Percentiles rank a stretch among this genome's conserved stretches.
Conservation (phyloP, 2,329 filamentous ascomycete genomes). For the Coniella vitis region DNA sequence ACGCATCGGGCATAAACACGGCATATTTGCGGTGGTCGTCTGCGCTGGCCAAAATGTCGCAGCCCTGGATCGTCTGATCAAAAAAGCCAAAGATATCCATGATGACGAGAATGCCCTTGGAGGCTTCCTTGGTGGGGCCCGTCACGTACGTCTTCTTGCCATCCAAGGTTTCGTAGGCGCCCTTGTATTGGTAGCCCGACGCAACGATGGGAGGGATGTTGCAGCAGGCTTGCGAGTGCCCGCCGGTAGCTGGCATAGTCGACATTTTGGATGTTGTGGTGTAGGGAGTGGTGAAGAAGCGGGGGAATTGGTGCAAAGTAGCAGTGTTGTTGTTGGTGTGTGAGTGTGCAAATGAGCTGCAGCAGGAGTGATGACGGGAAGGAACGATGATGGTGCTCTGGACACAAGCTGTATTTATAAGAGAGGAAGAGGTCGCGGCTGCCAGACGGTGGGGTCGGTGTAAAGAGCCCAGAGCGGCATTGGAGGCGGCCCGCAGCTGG, state of each 20-base stretch:
- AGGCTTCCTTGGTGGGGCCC: constrained; percentile 35
- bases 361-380: constrained; percentile 1
- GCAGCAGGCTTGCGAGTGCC: constrained; percentile 36
- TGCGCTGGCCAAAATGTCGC: constrained; percentile 55
- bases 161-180: constrained; percentile 37
- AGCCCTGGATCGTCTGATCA: constrained; percentile 62
- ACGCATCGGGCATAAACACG: constrained; percentile 90
- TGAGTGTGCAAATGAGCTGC: not conserved
- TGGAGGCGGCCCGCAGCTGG: constrained; percentile 9
- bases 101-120: constrained; percentile 55
- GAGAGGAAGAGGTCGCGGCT: not conserved
- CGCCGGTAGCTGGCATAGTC: constrained; percentile 27
- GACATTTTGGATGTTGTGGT: constrained; percentile 25
- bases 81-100: constrained; percentile 67
- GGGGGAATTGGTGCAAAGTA: not conserved
- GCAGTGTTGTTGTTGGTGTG: not conserved
- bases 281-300: constrained; percentile 3
- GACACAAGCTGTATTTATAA: not conserved
- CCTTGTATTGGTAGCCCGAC: constrained; percentile 36
- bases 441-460: constrained; percentile 2
- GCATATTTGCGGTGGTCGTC: constrained; percentile 62
- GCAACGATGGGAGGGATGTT: constrained; percentile 40
- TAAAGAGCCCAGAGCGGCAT: not conserved
- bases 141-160: constrained; percentile 43
- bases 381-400: not conserved